phyloP scores from a whole-genome alignment of 1,284 basidiomycete genomes.

The Puccinia coronata region DNA sequence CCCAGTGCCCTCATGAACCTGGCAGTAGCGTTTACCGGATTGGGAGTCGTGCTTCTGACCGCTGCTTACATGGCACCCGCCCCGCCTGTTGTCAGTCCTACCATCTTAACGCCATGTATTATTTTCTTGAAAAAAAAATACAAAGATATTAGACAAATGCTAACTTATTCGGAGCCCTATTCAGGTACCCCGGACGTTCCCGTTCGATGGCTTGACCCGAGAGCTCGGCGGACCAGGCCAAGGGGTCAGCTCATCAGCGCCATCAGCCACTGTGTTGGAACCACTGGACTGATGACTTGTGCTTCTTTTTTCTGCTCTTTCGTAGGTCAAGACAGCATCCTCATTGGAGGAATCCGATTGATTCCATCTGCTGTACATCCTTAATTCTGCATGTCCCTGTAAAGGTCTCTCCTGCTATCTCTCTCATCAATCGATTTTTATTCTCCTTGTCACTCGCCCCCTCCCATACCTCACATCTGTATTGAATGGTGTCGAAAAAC shows the following conservation, averaged over 20 bases:
- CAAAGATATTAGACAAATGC: too few species aligned
- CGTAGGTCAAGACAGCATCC: not conserved
- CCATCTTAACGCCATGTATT: not conserved
- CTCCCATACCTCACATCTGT: too few species aligned
- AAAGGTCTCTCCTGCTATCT: not conserved
- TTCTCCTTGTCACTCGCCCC: too few species aligned
- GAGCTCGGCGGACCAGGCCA: conserved; percentile 30
- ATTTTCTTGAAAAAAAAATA: not conserved
- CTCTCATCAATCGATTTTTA: too few species aligned
- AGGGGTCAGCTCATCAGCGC: not conserved
- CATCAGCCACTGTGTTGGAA: not conserved
- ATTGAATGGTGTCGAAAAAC: too few species aligned
- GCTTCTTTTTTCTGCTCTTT: not conserved
- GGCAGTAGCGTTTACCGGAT: conserved; percentile 18
- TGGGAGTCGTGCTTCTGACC: not conserved
- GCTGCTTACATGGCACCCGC: conserved; percentile 4
- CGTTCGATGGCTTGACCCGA: conserved; percentile 16
- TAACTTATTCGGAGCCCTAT: too few species aligned
- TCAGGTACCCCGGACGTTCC: conserved; percentile 29
- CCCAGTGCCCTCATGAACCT: conserved; percentile 7
- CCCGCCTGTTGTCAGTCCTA: conserved; percentile 24
- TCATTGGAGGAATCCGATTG: not conserved
- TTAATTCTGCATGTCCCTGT: not conserved
- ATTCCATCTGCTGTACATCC: not conserved
- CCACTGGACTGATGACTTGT: not conserved